phyloP scores from a whole-genome alignment of 352 stramenopile genomes.

The Phytophthora sp. region DNA sequence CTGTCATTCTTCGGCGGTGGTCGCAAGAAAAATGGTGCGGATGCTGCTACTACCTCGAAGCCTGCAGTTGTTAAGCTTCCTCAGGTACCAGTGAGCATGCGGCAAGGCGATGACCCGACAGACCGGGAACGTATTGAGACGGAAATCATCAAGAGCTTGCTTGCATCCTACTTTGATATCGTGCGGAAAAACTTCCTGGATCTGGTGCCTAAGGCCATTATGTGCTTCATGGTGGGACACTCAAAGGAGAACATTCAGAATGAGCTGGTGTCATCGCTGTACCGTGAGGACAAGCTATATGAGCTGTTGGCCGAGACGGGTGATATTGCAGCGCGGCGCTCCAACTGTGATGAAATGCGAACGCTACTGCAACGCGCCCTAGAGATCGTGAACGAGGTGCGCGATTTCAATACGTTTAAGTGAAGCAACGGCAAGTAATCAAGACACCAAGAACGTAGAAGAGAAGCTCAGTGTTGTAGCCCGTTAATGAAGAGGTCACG shows the following conservation, averaged over 20 bases:
- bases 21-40: conserved; percentile 61
- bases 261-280: conserved; percentile 96
- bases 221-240: conserved; percentile 97
- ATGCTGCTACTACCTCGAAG: conserved; percentile 39
- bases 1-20: conserved; percentile 80
- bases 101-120: conserved; percentile 94
- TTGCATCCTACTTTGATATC: conserved; percentile 99
- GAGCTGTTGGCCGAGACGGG: conserved; percentile 95
- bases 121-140: conserved; percentile 97
- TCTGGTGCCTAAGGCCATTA: conserved; percentile 99
- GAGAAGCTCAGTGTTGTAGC: conserved; percentile 16
- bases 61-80: conserved; percentile 92
- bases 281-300: conserved; percentile 96
- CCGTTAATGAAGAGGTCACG: conserved; percentile 15
- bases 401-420: conserved; percentile 98
- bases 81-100: conserved; percentile 96
- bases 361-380: conserved; percentile 95
- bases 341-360: conserved; percentile 97
- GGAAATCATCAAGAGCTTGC: conserved; percentile 98
- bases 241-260: conserved; percentile 98
- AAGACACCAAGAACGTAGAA: conserved; percentile 18
- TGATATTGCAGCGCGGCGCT: conserved; percentile 94
- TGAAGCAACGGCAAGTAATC: conserved; percentile 43
- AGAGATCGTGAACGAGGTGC: conserved; percentile 98
- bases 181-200: conserved; percentile 99